These are phyloP conservation scores for Hyphodiscus sp. DNA, from an alignment of 2,329 filamentous ascomycete genomes.

Conservation along the genomic window DNA sequence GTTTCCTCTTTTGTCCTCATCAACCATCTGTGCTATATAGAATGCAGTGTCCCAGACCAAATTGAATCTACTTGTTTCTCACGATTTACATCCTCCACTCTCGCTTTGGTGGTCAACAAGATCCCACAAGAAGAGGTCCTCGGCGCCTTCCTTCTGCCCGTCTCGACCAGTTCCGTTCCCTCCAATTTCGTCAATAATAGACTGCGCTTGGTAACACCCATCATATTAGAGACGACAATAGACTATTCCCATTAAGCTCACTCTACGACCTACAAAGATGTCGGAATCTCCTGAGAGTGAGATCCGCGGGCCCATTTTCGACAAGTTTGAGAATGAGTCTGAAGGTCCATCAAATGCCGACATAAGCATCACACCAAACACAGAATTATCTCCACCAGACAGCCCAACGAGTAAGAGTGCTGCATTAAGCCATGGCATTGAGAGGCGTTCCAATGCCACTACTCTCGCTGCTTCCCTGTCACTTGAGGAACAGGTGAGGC, in stretches of 20 bases:
- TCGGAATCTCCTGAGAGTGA: constrained; percentile 20
- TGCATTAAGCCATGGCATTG: constrained; percentile 8
- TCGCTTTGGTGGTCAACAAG: constrained; percentile 6
- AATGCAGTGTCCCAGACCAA: constrained; percentile 4
- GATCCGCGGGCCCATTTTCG: constrained; percentile 22
- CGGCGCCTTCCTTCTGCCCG: neutral
- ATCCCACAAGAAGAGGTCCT: neutral
- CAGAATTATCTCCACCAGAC: constrained; percentile 24
- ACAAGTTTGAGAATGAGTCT: constrained; percentile 20
- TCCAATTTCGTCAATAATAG: neutral
- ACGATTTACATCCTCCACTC: constrained; percentile 4
- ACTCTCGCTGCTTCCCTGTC: constrained; percentile 24
- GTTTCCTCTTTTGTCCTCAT: constrained; percentile 5
- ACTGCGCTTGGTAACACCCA: neutral
- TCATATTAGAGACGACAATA: neutral
- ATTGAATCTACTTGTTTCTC: constrained; percentile 4
- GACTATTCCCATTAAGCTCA: neutral
- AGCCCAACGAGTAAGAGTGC: constrained; percentile 19
- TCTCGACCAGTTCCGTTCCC: neutral
- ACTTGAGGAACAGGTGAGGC: constrained; percentile 28
- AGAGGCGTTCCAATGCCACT: constrained; percentile 19
- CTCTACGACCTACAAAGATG: constrained; percentile 6
- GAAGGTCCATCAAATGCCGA: constrained; percentile 20
- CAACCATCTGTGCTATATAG: constrained; percentile 17
- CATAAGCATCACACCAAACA: constrained; percentile 22